Conservation (phyloP, 305 asterid genomes). For the Solanum aculeatissimum region DNA sequence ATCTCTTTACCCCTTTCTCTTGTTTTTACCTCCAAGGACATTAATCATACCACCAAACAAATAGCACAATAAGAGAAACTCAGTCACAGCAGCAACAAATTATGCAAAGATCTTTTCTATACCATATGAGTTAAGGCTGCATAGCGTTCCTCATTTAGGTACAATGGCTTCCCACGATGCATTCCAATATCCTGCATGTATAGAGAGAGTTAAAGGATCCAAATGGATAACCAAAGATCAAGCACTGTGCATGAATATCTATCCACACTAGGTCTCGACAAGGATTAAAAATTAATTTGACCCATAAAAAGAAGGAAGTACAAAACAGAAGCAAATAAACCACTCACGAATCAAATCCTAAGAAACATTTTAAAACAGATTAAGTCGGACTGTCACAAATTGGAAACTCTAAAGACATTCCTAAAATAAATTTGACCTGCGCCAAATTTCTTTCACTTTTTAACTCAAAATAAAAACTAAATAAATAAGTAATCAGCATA, state of each 20-base stretch:
- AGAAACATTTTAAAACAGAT: background rate
- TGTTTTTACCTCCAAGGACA: background rate
- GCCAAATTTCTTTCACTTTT: background rate
- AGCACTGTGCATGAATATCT: background rate
- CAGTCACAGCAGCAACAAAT: background rate
- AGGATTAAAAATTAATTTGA: background rate
- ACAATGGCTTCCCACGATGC: conserved; percentile 90
- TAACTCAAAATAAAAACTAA: background rate
- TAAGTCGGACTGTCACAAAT: background rate
- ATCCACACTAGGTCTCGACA: background rate
- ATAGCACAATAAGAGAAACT: background rate
- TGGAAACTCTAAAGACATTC: background rate
- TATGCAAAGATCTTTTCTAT: background rate
- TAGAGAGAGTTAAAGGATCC: conserved; percentile 5
- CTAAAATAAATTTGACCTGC: background rate
- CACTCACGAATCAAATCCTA: background rate
- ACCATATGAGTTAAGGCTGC: conserved; percentile 92
- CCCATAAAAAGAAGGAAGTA: background rate
- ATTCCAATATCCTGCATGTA: conserved; percentile 70
- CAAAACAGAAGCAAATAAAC: background rate
- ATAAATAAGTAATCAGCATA: background rate
- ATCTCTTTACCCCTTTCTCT: background rate
- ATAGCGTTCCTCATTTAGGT: conserved; percentile 85
- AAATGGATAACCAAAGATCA: background rate
- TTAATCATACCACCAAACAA: background rate